Evolutionary conservation across 768 basidiomycete genomes (phyloP), one percentile per base, ranked within the genome.

Genomic region (Tricholoma sp.): DNA sequence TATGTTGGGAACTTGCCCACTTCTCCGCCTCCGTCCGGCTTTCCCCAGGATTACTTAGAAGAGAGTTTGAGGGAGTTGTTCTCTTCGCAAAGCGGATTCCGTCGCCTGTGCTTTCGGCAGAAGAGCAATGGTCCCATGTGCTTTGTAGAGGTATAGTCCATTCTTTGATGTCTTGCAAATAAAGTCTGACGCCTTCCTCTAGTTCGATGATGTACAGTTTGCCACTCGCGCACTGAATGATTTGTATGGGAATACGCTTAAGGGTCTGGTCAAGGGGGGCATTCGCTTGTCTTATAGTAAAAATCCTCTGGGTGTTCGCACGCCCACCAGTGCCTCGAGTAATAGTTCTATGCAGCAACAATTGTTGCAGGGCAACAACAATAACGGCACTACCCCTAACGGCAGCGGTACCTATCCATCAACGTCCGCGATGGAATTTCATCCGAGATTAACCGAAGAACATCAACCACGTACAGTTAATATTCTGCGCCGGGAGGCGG

Each of bases 61-160:
- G 92, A 95, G 56, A 85, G 83, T 33, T 76, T 99, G 24, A 80
- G 93, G 55, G 84, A 86, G 37, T 74, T 97, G 48, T 99, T 99
- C 70, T 79, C 81, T 29, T 76, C 77, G 31, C 88, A 86, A 42
- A 80, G 83, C 3, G 97, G 97, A 2, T 99, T 86, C 73, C 88
- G 92, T 56, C 90, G 95, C 64, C 80, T 99, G 59, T 94, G 88
- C 66, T 98, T 94, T 77, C 80, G 95, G 53, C 94, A 96, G 66
- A 99, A 99, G 76, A 91, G 84, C 68, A 95, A 95, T 64, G 95
- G 97, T 0, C 96, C 96, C 7, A 98, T 98, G 95, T 98, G 97
- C 71, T 98, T 98, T 70, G 94, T 98, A 45, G 97, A 99, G 85
- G 92, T 94, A 69, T 61, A 65, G 59, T 28, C 48, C 52, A 6